Conservation (phyloP, 2,329 filamentous ascomycete species). For the Harringtonia aguacate region DNA sequence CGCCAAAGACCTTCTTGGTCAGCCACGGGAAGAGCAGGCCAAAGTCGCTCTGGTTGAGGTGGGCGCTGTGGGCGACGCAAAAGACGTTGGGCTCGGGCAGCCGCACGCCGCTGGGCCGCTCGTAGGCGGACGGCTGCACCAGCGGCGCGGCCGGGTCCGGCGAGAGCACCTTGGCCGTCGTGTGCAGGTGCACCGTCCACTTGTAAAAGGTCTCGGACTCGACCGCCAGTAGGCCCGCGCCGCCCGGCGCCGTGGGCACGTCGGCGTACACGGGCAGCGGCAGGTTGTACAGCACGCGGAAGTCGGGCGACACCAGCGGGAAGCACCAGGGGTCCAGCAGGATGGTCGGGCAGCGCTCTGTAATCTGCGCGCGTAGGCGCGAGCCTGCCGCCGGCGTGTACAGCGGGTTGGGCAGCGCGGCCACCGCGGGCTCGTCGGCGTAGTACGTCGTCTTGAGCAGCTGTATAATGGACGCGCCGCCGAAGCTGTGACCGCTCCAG, state of each 20-base stretch:
- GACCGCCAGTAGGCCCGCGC: conserved; percentile 55
- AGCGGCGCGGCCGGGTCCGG: conserved; percentile 34
- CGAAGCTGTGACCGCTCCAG: conserved; percentile 75
- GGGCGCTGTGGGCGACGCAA: conserved; percentile 63
- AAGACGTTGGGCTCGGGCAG: conserved; percentile 56
- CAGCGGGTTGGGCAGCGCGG: conserved; percentile 42
- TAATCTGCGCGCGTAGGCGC: conserved; percentile 54
- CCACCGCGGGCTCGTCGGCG: conserved; percentile 34
- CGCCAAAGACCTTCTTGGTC: conserved; percentile 45
- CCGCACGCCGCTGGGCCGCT: conserved; percentile 29
- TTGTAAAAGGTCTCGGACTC: conserved; percentile 70
- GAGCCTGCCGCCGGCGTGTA: conserved; percentile 49
- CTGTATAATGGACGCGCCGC: conserved; percentile 62
- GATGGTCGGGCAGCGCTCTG: conserved; percentile 51
- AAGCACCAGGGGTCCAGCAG: conserved; percentile 77
- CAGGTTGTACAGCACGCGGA: conserved; percentile 55
- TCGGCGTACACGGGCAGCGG: conserved; percentile 58
- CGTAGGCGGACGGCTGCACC: conserved; percentile 30
- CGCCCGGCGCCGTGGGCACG: conserved; percentile 36
- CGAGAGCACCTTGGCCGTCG: conserved; percentile 56
- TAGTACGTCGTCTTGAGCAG: conserved; percentile 74
- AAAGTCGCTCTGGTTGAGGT: conserved; percentile 76
- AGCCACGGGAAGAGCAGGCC: conserved; percentile 70
- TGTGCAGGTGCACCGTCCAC: conserved; percentile 62
- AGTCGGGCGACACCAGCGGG: conserved; percentile 53